Percentiles rank a stretch among this genome's conserved stretches.
phyloP scores from a whole-genome alignment of 139 green algal species.

The Mesotaenium endlicherianum region DNA sequence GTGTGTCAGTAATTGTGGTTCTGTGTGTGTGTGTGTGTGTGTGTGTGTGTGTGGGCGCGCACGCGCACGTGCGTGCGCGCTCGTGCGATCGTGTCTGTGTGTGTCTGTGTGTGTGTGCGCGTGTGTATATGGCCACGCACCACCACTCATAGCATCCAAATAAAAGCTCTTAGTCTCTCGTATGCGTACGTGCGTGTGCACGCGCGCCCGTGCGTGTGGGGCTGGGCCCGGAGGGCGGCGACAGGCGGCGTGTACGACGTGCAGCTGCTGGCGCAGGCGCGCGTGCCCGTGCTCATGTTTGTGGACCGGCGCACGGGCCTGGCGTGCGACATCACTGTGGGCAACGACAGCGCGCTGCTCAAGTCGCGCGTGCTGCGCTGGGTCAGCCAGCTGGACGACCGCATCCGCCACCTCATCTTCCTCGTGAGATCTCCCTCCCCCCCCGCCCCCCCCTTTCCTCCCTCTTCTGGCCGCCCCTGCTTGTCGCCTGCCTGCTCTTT shows the following conservation, averaged over 20 bases:
- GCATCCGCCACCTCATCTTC: constrained; percentile 28
- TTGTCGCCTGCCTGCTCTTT: background rate
- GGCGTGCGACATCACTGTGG: constrained; percentile 47
- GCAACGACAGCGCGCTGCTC: constrained; percentile 17
- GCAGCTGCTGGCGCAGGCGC: constrained; percentile 35
- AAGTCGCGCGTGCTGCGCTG: constrained; percentile 33
- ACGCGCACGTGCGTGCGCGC: too few species aligned
- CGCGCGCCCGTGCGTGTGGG: too few species aligned
- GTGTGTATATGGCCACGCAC: too few species aligned
- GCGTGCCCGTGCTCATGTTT: constrained; percentile 53
- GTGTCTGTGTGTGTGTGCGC: too few species aligned
- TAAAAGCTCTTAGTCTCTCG: too few species aligned
- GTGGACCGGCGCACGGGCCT: constrained; percentile 36
- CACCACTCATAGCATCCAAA: too few species aligned
- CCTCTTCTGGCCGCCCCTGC: background rate
- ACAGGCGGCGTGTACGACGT: constrained; percentile 4
- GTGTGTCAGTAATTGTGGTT: too few species aligned
- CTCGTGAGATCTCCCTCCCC: constrained; percentile 4
- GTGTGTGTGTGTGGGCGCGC: too few species aligned
- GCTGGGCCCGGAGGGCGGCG: too few species aligned
- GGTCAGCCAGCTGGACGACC: constrained; percentile 1
- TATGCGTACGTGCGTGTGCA: too few species aligned
- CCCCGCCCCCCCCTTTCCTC: background rate
- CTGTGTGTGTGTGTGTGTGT: too few species aligned
- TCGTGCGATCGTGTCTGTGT: too few species aligned